Conservation (phyloP, 257 asterid species). For the Solanum corneliomulleri region DNA sequence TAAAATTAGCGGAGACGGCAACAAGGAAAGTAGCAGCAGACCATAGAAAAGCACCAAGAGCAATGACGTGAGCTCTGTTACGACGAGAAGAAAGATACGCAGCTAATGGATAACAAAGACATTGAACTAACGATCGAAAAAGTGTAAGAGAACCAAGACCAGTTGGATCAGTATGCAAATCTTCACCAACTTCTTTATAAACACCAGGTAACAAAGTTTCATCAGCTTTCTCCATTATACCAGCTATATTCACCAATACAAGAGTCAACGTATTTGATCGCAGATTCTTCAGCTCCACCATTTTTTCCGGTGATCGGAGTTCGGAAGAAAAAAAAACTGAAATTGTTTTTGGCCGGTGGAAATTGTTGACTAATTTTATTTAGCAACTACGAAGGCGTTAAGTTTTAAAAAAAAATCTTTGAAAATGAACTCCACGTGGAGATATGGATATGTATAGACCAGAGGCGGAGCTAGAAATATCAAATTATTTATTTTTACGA, state of each 20-base stretch:
- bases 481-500: no score
- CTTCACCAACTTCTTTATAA: conserved; percentile 31
- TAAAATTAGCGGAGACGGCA: conserved; percentile 49
- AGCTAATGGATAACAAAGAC: background rate
- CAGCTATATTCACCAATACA: conserved; percentile 62
- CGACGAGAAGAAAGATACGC: background rate
- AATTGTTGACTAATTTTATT: background rate
- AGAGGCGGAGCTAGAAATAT: background rate
- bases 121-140: background rate
- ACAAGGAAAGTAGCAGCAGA: conserved; percentile 63
- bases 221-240: conserved; percentile 88
- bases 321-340: background rate
- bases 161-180: background rate
- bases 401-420: background rate
- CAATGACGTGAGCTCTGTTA: background rate
- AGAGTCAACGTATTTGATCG: conserved; percentile 42
- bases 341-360: background rate
- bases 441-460: background rate
- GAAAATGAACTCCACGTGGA: background rate
- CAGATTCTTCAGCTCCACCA: background rate
- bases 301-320: background rate
- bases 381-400: background rate
- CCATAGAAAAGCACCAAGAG: conserved; percentile 60
- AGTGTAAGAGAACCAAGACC: background rate
- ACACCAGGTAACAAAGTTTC: conserved; percentile 82